These are phyloP conservation scores for Cerioporus squamosus DNA, from an alignment of 1,284 basidiomycete species.

Conservation along the genomic window DNA sequence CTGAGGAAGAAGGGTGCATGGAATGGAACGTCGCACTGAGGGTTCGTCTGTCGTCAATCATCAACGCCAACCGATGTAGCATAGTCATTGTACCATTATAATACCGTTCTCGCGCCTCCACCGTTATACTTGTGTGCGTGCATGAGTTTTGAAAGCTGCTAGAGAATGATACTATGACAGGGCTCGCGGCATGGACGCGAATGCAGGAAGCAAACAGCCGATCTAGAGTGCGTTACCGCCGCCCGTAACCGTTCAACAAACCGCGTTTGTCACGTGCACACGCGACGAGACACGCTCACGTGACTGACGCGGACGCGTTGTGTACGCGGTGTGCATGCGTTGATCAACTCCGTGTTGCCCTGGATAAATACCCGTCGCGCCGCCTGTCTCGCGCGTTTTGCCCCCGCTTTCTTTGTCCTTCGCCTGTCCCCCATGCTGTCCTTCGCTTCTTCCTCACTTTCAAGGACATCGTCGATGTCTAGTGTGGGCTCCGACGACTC, in stretches of 20 bases:
- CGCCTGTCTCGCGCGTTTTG: not conserved
- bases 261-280: slow-evolving; percentile 25
- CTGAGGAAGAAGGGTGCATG: slow-evolving; percentile 25
- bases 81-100: not conserved
- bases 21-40: slow-evolving; percentile 20
- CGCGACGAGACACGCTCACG: slow-evolving; percentile 18
- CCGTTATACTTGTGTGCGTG: too few species aligned
- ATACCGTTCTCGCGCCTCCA: not conserved
- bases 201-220: not conserved
- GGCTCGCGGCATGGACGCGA: too few species aligned
- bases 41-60: not conserved
- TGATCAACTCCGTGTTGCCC: slow-evolving; percentile 8
- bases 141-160: too few species aligned
- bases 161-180: too few species aligned
- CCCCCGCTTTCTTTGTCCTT: not conserved
- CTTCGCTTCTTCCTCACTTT: slow-evolving; percentile 17
- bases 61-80: not conserved
- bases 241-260: slow-evolving; percentile 13
- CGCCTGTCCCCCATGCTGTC: slow-evolving; percentile 4
- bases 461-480: slow-evolving; percentile 33
- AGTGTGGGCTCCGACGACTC: slow-evolving; percentile 33
- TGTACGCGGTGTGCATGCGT: slow-evolving; percentile 16
- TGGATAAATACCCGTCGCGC: slow-evolving; percentile 19
- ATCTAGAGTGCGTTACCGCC: not conserved
- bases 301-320: slow-evolving; percentile 24